These are phyloP conservation scores for Phytophthora pseudosyringae DNA, from an alignment of 352 stramenopile species.

Conservation along the genomic window DNA sequence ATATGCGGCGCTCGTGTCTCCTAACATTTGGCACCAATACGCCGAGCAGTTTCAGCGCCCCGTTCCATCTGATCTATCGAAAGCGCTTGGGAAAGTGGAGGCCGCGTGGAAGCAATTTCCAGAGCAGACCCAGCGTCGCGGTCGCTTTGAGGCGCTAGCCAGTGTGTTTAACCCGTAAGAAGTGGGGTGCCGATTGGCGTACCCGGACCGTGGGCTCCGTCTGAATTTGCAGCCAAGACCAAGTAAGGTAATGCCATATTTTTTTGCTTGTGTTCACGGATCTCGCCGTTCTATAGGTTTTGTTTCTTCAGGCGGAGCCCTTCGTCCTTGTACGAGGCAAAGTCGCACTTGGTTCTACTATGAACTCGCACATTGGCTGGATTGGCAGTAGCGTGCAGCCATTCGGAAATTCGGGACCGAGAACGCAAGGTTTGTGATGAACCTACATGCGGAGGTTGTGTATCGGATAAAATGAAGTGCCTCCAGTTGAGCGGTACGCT, in stretches of 20 bases:
- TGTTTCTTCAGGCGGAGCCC: constrained; percentile 47
- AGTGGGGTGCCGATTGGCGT: not conserved
- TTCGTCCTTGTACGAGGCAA: constrained; percentile 68
- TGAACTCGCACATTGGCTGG: constrained; percentile 54
- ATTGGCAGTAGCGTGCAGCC: constrained; percentile 65
- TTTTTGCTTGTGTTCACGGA: constrained; percentile 17
- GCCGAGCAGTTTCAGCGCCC: constrained; percentile 57
- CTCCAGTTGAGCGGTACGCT: constrained; percentile 47
- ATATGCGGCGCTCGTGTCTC: constrained; percentile 72
- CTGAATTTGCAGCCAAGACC: not conserved
- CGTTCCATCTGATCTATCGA: constrained; percentile 56
- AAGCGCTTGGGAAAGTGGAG: constrained; percentile 39
- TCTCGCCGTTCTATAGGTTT: not conserved
- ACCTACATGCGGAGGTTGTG: constrained; percentile 75
- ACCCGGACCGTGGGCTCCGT: not conserved
- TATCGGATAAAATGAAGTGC: constrained; percentile 71
- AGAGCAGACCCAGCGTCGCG: constrained; percentile 55
- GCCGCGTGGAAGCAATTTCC: constrained; percentile 58
- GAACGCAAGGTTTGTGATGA: constrained; percentile 70
- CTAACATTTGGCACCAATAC: constrained; percentile 71
- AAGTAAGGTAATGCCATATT: constrained; percentile 13
- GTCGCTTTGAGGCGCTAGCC: constrained; percentile 62
- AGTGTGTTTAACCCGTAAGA: constrained; percentile 33
- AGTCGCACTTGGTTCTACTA: constrained; percentile 54
- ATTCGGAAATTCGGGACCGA: constrained; percentile 76